Evolutionary conservation across 495 filamentous ascomycete species (phyloP).

Genomic region (Podospora pseudopauciseta): DNA sequence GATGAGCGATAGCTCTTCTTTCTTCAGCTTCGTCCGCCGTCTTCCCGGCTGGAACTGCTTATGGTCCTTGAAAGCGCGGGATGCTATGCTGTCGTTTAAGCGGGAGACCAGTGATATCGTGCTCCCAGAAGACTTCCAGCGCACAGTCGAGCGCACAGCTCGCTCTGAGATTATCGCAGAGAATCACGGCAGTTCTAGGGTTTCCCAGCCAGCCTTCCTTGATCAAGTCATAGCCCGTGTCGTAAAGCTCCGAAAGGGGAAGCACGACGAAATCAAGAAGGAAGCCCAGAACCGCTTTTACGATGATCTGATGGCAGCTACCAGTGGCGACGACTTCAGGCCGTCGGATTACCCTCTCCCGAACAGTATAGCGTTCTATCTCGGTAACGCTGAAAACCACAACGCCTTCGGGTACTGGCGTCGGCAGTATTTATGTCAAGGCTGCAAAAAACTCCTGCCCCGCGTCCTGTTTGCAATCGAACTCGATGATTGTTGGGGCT

Average conservation of each 20-base stretch:
- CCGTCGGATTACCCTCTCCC: background rate
- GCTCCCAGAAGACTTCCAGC: background rate
- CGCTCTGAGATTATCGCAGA: background rate
- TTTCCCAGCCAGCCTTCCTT: background rate
- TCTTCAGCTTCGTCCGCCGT: slow-evolving; percentile 27
- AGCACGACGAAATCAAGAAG: background rate
- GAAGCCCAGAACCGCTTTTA: background rate
- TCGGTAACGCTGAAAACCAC: background rate
- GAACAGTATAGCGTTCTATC: no score
- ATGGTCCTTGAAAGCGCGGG: slow-evolving; percentile 29
- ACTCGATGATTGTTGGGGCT: slow-evolving; percentile 21
- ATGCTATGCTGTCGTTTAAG: slow-evolving; percentile 16
- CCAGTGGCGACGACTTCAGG: slow-evolving; percentile 20
- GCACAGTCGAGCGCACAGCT: background rate
- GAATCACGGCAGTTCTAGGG: background rate
- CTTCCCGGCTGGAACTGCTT: slow-evolving; percentile 28
- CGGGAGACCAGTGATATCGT: background rate
- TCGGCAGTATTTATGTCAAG: background rate
- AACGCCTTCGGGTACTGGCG: slow-evolving; percentile 10
- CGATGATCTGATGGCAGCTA: slow-evolving; percentile 25
- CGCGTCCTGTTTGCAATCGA: slow-evolving; percentile 10
- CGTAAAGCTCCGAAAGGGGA: background rate
- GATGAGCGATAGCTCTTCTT: slow-evolving; percentile 23
- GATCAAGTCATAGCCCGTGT: background rate
- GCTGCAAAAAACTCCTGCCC: slow-evolving; percentile 9